Evolutionary conservation across 2,329 filamentous ascomycete species (phyloP).

Genomic region (Arthrobotrys sinensis): DNA sequence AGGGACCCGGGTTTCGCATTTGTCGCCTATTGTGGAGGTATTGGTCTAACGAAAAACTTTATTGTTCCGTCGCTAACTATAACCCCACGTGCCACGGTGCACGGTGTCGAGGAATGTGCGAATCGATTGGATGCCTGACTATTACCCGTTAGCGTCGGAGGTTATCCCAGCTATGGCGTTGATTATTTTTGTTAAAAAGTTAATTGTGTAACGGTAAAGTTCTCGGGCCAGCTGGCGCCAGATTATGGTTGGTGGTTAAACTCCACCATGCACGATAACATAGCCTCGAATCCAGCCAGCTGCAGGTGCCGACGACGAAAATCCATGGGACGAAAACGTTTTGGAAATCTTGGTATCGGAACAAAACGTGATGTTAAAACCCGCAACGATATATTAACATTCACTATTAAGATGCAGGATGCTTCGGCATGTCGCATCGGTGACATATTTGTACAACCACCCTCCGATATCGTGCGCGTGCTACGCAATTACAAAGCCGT

Average conservation of each 20-base stretch:
- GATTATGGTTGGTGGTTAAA: slow-evolving; percentile 7
- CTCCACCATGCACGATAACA: neutral
- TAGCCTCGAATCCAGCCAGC: too few species aligned
- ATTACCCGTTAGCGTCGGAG: too few species aligned
- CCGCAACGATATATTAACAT: slow-evolving; percentile 1
- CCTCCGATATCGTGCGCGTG: too few species aligned
- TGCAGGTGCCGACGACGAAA: neutral
- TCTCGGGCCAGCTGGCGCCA: neutral
- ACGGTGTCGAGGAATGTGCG: slow-evolving; percentile 8
- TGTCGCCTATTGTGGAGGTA: slow-evolving; percentile 27
- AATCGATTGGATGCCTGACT: slow-evolving; percentile 14
- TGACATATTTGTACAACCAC: too few species aligned
- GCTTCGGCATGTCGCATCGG: too few species aligned
- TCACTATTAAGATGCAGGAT: neutral
- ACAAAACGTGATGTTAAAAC: neutral
- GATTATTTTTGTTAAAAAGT: neutral
- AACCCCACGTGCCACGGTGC: slow-evolving; percentile 19
- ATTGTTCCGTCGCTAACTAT: slow-evolving; percentile 25
- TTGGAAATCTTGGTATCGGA: slow-evolving; percentile 17
- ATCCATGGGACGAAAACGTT: slow-evolving; percentile 13
- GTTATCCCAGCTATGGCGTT: neutral
- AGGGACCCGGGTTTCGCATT: slow-evolving; percentile 19
- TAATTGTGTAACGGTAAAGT: slow-evolving; percentile 20
- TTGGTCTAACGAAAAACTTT: slow-evolving; percentile 8
- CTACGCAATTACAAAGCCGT: neutral